phyloP scores from a whole-genome alignment of 2,329 filamentous ascomycete species.

The Pseudocercospora pini-densiflorae region DNA sequence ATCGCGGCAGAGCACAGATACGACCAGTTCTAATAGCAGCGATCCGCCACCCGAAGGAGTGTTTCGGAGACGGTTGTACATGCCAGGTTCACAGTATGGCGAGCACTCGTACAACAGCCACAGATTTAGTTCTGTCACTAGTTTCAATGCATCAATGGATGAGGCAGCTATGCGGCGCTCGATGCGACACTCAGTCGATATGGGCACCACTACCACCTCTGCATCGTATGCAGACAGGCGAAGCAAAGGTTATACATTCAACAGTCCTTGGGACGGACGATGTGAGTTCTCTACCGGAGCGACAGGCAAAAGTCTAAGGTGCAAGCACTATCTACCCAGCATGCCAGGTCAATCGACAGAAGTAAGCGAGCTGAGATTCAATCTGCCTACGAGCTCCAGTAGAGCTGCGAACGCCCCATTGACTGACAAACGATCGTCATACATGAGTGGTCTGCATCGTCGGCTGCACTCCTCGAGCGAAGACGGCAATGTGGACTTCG shows the following conservation, averaged over 20 bases:
- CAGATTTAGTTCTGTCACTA: slow-evolving; percentile 15
- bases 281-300: slow-evolving; percentile 85
- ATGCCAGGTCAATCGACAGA: slow-evolving; percentile 48
- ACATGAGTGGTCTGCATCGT: slow-evolving; percentile 26
- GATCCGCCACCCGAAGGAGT: slow-evolving; percentile 38
- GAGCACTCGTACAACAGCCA: slow-evolving; percentile 46
- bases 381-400: slow-evolving; percentile 66
- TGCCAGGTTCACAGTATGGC: slow-evolving; percentile 50
- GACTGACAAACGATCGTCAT: slow-evolving; percentile 37
- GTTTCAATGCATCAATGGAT: slow-evolving; percentile 5
- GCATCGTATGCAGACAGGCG: slow-evolving; percentile 47
- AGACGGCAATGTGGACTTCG: slow-evolving; percentile 27
- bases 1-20: slow-evolving; percentile 35
- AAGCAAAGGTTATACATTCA: slow-evolving; percentile 72
- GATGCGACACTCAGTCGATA: slow-evolving; percentile 25
- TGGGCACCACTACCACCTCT: slow-evolving; percentile 24
- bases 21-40: slow-evolving; percentile 29
- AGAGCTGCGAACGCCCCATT: slow-evolving; percentile 34
- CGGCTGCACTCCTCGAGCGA: slow-evolving; percentile 18
- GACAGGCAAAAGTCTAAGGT: slow-evolving; percentile 62
- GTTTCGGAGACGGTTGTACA: slow-evolving; percentile 53
- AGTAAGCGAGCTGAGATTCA: slow-evolving; percentile 88
- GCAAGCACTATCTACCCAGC: slow-evolving; percentile 33
- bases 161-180: slow-evolving; percentile 21
- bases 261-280: slow-evolving; percentile 82